Percentiles rank a stretch among this genome's conserved stretches.
Evolutionary conservation across 345 rosid species (phyloP).

Genomic region (Gossypium stocksii): DNA sequence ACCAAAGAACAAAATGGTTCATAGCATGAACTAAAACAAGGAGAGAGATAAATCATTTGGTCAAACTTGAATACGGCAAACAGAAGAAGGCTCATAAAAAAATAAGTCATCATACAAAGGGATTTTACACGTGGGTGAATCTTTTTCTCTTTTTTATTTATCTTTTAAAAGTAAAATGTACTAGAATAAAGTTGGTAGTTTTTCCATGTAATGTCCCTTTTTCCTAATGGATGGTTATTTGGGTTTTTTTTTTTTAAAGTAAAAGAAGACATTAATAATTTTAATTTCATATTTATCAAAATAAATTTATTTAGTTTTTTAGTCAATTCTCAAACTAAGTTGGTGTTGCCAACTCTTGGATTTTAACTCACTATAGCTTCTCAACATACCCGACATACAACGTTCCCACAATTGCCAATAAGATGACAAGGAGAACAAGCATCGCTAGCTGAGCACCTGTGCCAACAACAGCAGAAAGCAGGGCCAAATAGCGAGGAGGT

Average conservation of each 20-base stretch:
- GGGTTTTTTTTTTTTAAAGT: neutral
- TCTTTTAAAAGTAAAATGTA: neutral
- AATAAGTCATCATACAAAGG: neutral
- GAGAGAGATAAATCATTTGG: neutral
- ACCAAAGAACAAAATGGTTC: neutral
- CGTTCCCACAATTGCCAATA: constrained; percentile 88
- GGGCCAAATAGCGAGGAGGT: constrained; percentile 60
- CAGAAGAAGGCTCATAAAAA: neutral
- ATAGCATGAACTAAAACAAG: neutral
- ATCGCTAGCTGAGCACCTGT: constrained; percentile 92
- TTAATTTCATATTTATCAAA: neutral
- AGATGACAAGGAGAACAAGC: constrained; percentile 91
- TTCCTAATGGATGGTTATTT: neutral
- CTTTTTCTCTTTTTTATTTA: neutral
- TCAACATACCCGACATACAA: constrained; percentile 82
- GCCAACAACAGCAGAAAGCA: constrained; percentile 91
- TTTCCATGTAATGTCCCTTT: too few relatives aligned
- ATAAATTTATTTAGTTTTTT: neutral
- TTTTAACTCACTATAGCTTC: neutral
- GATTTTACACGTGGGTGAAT: neutral
- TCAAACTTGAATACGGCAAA: neutral
- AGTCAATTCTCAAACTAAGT: neutral
- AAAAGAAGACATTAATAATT: neutral
- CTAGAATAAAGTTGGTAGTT: too few relatives aligned
- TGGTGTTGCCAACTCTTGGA: neutral